Evolutionary conservation across 495 filamentous ascomycete genomes (phyloP).

Genomic region (Thozetella sp.): DNA sequence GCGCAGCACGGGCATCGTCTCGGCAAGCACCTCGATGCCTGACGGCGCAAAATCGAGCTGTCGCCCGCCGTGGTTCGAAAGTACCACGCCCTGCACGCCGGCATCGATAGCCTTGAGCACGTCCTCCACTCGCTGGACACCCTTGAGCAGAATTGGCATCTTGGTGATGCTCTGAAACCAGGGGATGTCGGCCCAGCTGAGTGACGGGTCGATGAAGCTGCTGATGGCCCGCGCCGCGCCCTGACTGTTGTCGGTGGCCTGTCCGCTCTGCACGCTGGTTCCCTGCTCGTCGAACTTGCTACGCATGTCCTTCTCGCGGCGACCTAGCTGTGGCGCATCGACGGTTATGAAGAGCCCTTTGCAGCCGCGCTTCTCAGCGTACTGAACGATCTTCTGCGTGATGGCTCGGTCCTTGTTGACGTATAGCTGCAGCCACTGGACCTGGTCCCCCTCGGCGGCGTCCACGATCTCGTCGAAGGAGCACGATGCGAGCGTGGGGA

Average conservation of each 20-base stretch:
- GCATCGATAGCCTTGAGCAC: constrained; percentile 81
- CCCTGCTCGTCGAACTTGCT: constrained; percentile 87
- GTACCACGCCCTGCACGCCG: constrained; percentile 89
- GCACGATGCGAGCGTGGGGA: constrained; percentile 96
- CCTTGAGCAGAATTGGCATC: constrained; percentile 97
- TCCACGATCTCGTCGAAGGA: constrained; percentile 97
- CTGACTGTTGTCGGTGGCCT: constrained; percentile 81
- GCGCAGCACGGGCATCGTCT: constrained; percentile 93
- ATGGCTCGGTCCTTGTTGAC: constrained; percentile 96
- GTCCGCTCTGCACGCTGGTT: constrained; percentile 75
- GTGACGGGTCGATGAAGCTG: constrained; percentile 89
- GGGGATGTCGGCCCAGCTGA: constrained; percentile 92
- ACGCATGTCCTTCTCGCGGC: constrained; percentile 95
- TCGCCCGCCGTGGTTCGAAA: constrained; percentile 97
- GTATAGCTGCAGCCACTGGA: constrained; percentile 97
- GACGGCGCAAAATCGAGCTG: constrained; percentile 93
- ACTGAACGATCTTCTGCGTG: constrained; percentile 85
- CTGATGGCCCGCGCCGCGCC: constrained; percentile 90
- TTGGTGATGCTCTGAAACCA: constrained; percentile 92
- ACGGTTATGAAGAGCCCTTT: constrained; percentile 98
- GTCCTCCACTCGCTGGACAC: constrained; percentile 94
- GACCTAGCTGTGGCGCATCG: constrained; percentile 92
- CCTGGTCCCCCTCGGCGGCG: constrained; percentile 75
- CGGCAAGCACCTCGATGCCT: constrained; percentile 90
- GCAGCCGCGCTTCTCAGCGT: constrained; percentile 91